These are phyloP conservation scores for Lentinula guzmanii DNA, from an alignment of 768 basidiomycete genomes.

Conservation along the genomic window DNA sequence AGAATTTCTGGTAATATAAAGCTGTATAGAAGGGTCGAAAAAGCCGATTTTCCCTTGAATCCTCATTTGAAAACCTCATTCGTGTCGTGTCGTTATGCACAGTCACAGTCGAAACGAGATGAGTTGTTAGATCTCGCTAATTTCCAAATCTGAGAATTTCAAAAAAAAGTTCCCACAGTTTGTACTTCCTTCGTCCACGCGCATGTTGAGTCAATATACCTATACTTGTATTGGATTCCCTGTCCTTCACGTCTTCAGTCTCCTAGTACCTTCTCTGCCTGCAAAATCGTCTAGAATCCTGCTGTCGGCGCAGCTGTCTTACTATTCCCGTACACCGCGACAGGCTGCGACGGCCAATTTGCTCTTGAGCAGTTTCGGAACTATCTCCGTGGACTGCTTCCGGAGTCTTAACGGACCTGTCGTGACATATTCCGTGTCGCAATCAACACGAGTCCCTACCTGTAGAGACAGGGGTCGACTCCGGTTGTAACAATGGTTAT, in stretches of 20 bases:
- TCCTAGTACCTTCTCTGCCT: background rate
- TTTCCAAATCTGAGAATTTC: background rate
- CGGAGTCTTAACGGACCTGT: background rate
- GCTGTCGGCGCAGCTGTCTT: background rate
- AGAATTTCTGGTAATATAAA: background rate
- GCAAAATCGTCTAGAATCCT: background rate
- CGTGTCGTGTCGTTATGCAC: background rate
- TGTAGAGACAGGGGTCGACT: background rate
- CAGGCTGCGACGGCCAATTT: background rate
- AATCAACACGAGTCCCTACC: background rate
- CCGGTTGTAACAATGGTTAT: background rate
- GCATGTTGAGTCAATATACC: background rate
- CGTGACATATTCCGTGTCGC: background rate
- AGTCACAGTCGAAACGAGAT: background rate
- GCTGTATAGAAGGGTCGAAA: background rate
- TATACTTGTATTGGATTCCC: background rate
- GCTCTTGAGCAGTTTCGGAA: too few relatives aligned
- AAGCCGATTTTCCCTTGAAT: background rate
- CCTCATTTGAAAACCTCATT: background rate
- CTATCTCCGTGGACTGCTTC: background rate
- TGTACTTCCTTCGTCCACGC: background rate
- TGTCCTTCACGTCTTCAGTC: background rate
- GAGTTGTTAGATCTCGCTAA: background rate
- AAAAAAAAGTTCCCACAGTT: background rate
- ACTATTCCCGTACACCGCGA: background rate